Percentiles rank a stretch among this genome's conserved stretches.
phyloP scores from a whole-genome alignment of 73 alveolate genomes.

The Stentor roeselii region DNA sequence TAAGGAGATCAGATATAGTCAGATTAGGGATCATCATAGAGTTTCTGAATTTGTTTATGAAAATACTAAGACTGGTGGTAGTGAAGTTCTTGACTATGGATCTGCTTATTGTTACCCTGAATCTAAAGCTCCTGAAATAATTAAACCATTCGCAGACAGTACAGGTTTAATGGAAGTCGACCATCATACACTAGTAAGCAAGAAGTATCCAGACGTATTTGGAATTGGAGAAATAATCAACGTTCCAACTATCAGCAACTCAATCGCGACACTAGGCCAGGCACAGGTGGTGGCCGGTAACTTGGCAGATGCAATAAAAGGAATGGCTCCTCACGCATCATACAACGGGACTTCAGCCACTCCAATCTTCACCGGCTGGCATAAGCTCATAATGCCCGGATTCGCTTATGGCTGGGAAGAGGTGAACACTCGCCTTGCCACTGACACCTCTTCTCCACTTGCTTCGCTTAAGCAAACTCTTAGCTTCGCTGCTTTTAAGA shows the following conservation, averaged over 20 bases:
- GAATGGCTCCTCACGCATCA: background rate
- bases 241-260: constrained; percentile 21
- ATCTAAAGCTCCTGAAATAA: constrained; percentile 7
- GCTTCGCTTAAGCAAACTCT: background rate
- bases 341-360: constrained; percentile 31
- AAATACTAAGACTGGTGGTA: background rate
- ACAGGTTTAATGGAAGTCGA: background rate
- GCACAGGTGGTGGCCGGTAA: constrained; percentile 28
- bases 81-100: constrained; percentile 5
- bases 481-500: background rate
- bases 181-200: background rate
- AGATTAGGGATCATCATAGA: constrained; percentile 4
- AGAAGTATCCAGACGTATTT: background rate
- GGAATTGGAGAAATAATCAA: constrained; percentile 10
- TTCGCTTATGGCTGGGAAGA: constrained; percentile 27
- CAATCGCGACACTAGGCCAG: constrained; percentile 9
- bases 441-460: background rate
- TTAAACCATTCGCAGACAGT: background rate
- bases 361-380: constrained; percentile 28
- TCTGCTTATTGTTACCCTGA: constrained; percentile 17
- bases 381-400: constrained; percentile 25
- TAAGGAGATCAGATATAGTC: constrained; percentile 15
- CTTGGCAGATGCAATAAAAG: background rate
- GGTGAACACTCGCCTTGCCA: background rate
- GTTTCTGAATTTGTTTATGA: background rate